Percentiles rank a stretch among this genome's conserved stretches.
Evolutionary conservation across 805 yeast genomes (phyloP).

Genomic region (Cyberlindnera maritima): DNA sequence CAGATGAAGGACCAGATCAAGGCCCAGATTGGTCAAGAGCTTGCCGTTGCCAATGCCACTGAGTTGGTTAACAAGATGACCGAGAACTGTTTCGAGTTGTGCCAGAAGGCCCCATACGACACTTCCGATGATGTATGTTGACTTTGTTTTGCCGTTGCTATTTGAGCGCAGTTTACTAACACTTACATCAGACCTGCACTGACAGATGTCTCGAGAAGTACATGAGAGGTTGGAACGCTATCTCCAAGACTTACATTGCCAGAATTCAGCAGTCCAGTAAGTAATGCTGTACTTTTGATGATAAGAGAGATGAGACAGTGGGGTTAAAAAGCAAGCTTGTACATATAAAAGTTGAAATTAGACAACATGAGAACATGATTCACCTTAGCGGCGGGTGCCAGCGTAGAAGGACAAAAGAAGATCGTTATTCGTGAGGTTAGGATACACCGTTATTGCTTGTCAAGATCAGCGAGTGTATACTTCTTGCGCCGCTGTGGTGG

Average conservation of each 20-base stretch:
- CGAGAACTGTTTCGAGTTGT: slow-evolving; percentile 81
- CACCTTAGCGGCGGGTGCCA: neutral
- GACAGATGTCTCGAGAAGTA: slow-evolving; percentile 81
- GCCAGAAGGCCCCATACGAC: slow-evolving; percentile 62
- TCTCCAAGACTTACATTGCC: slow-evolving; percentile 72
- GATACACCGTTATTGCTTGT: slow-evolving; percentile 2
- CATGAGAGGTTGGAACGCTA: slow-evolving; percentile 86
- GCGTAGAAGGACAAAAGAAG: neutral
- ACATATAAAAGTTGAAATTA: slow-evolving; percentile 3
- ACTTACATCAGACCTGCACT: slow-evolving; percentile 45
- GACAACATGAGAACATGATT: neutral
- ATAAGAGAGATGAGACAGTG: neutral
- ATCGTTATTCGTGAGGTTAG: neutral
- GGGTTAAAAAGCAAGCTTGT: neutral
- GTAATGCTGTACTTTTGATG: neutral
- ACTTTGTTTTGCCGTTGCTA: too few species aligned
- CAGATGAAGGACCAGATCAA: slow-evolving; percentile 62
- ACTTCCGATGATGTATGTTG: slow-evolving; percentile 46
- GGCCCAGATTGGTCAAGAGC: slow-evolving; percentile 70
- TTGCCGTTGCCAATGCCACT: slow-evolving; percentile 90
- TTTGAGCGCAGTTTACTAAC: slow-evolving; percentile 3
- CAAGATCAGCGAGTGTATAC: slow-evolving; percentile 19
- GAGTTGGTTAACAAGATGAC: slow-evolving; percentile 82
- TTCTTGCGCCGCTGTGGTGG: slow-evolving; percentile 15
- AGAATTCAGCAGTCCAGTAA: slow-evolving; percentile 58